Evolutionary conservation across 192 early-diverging fungal species (phyloP).

Genomic region (Chytriomyces confervae): DNA sequence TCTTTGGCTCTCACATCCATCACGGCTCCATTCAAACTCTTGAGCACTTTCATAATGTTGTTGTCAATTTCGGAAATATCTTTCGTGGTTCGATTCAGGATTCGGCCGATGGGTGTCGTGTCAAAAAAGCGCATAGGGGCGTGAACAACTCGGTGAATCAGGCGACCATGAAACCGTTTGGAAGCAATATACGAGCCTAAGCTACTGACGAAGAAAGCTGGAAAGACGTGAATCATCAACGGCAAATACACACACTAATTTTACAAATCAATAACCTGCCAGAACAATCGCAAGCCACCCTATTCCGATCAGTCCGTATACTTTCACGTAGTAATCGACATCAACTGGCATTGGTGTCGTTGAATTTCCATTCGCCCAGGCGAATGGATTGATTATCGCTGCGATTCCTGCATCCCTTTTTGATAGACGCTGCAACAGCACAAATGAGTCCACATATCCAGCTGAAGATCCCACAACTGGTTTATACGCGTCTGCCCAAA

Average conservation of each 20-base stretch:
- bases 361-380: too few relatives aligned
- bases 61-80: slow-evolving; percentile 70
- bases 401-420: too few relatives aligned
- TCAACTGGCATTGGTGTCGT: too few relatives aligned
- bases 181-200: slow-evolving; percentile 41
- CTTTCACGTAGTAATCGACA: too few relatives aligned
- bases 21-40: slow-evolving; percentile 40
- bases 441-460: too few relatives aligned
- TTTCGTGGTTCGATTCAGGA: slow-evolving; percentile 81
- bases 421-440: too few relatives aligned
- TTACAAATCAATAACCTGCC: background rate
- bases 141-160: slow-evolving; percentile 37
- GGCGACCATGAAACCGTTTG: slow-evolving; percentile 35
- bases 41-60: slow-evolving; percentile 67
- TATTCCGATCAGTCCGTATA: too few relatives aligned
- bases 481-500: too few relatives aligned
- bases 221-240: background rate
- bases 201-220: slow-evolving; percentile 24
- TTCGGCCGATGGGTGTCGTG: slow-evolving; percentile 63
- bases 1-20: too few relatives aligned
- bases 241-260: background rate
- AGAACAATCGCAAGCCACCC: too few relatives aligned
- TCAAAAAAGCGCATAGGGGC: slow-evolving; percentile 65
- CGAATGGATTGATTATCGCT: too few relatives aligned
- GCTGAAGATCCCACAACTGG: too few relatives aligned